phyloP scores from a whole-genome alignment of 75 land plant species.

The Selaginella tamariscina region DNA sequence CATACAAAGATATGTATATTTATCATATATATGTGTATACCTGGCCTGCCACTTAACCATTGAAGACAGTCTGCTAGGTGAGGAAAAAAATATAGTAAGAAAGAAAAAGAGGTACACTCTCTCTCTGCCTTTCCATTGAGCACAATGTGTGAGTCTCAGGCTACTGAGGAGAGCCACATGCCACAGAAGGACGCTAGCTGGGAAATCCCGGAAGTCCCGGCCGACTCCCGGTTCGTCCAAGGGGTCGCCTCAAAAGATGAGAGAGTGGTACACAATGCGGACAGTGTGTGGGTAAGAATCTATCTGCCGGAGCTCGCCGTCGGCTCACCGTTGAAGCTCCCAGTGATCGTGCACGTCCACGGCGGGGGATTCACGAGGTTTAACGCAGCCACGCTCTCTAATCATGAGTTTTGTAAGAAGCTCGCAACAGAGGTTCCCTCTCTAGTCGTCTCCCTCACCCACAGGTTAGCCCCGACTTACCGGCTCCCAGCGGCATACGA shows the following conservation, averaged over 20 bases:
- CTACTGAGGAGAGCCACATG: too few relatives aligned
- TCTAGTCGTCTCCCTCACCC: neutral
- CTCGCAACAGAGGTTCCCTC: neutral
- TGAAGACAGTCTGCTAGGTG: too few relatives aligned
- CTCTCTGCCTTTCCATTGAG: too few relatives aligned
- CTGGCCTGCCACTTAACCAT: too few relatives aligned
- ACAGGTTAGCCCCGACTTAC: slow-evolving; percentile 4
- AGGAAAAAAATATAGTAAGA: too few relatives aligned
- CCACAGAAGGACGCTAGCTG: too few relatives aligned
- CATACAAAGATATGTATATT: too few relatives aligned
- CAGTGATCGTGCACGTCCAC: neutral
- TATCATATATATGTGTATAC: too few relatives aligned
- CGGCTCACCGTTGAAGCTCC: neutral
- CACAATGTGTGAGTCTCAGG: too few relatives aligned
- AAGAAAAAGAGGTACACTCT: too few relatives aligned
- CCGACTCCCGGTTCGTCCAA: neutral
- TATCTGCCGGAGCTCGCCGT: neutral
- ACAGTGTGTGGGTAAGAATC: neutral
- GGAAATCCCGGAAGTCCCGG: neutral
- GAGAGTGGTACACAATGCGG: neutral
- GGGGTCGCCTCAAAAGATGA: neutral
- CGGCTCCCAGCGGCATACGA: neutral
- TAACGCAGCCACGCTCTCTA: neutral
- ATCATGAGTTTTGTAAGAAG: neutral
- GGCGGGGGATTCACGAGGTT: slow-evolving; percentile 1